Percentiles rank a stretch among this genome's conserved stretches.
Conservation (phyloP, 805 yeast species). For the Saccharomycopsis malanga region DNA sequence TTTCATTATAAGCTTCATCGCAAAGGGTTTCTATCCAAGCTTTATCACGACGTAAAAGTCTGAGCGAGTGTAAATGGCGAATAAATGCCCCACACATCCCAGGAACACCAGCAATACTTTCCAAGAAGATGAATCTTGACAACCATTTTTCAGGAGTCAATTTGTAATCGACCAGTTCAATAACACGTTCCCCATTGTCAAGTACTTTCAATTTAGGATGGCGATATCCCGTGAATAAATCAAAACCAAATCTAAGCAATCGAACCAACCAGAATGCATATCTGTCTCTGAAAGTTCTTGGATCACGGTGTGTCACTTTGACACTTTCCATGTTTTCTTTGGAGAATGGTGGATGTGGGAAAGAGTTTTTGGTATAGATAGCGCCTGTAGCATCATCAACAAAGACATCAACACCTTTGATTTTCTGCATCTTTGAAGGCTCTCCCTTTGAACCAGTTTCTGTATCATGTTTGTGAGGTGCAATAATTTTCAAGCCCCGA, state of each 20-base stretch:
- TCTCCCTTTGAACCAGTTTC: too few relatives aligned
- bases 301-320: slow-evolving; percentile 44
- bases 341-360: slow-evolving; percentile 39
- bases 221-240: slow-evolving; percentile 55
- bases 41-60: slow-evolving; percentile 56
- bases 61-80: slow-evolving; percentile 57
- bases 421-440: background rate
- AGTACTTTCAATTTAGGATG: slow-evolving; percentile 38
- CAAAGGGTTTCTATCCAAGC: slow-evolving; percentile 70
- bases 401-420: slow-evolving; percentile 8
- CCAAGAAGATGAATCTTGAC: slow-evolving; percentile 54
- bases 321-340: slow-evolving; percentile 35
- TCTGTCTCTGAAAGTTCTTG: slow-evolving; percentile 41
- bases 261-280: slow-evolving; percentile 44
- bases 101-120: slow-evolving; percentile 74
- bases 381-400: slow-evolving; percentile 9
- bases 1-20: slow-evolving; percentile 73
- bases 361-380: slow-evolving; percentile 29
- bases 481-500: too few relatives aligned
- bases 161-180: slow-evolving; percentile 33
- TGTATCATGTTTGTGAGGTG: too few relatives aligned
- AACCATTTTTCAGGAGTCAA: slow-evolving; percentile 64
- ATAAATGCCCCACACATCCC: slow-evolving; percentile 71
- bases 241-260: slow-evolving; percentile 45
- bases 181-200: slow-evolving; percentile 29